Base-by-base conservation (phyloP, 164 flowering plant genomes). In the Chloranthus sessilifolius region DNA sequence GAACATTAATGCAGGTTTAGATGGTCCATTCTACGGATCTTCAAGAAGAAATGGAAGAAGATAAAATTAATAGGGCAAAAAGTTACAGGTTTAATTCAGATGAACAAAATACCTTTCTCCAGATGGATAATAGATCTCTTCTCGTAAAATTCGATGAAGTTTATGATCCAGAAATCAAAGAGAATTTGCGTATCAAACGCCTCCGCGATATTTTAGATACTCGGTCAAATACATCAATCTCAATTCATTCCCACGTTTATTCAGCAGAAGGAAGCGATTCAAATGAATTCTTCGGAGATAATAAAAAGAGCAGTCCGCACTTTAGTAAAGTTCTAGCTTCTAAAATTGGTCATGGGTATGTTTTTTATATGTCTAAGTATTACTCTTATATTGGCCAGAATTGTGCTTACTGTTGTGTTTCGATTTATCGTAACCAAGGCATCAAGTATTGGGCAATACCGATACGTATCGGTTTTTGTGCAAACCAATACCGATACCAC, bases 121-220 rank as follows among this genome's bases (percentile, higher is more conserved):
- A 50, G 49, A 47, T 46, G 47, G 26, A 46, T 36, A 42, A n/a
- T 11, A 43, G 50, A 61, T n/a, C n/a, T 55, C 58, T 52, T 15
- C 25, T 11, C 31, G 12, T n/a, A 42, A 47, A 62, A 20, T 29
- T 48, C 51, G 43, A 62, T 29, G 33, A 50, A 46, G 46, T 22
- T 44, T 23, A 34, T 36, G 21, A 7, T 17, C 24, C 36, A 21
- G 44, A 43, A 23, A 39, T 8, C 4, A 21, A 28, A 26, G 46
- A 9, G 52, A 64, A 34, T 38, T 41, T 59, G 40, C 58, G 41
- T 30, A 59, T 45, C 44, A 81, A 65, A 70, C 65, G 75, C 59
- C 71, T 76, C 23, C 69, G 65, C 43, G 85, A 80, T 49, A 49
- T 79, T 49, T 59, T 79, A 39, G 79, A 76, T 20, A 60, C 74